Conservation (phyloP, 805 yeast species). For the Hanseniaspora jakobsenii region DNA sequence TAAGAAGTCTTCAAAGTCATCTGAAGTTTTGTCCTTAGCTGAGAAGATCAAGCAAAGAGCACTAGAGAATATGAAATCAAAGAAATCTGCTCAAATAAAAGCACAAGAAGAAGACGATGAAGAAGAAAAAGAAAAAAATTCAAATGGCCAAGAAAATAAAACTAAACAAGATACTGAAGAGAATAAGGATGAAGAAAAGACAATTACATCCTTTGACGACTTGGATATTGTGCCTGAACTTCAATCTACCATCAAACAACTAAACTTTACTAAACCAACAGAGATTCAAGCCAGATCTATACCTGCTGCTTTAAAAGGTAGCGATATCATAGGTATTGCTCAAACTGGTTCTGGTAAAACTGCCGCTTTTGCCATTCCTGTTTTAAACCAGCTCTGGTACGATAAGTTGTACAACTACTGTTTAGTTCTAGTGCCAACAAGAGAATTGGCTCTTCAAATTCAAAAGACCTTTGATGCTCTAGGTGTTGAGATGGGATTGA, state of each 20-base stretch:
- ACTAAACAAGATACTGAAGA: conserved; percentile 15
- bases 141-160: conserved; percentile 6
- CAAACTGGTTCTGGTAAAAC: conserved; percentile 98
- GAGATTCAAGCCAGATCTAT: conserved; percentile 88
- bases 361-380: conserved; percentile 95
- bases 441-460: conserved; percentile 78
- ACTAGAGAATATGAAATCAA: conserved; percentile 24
- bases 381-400: conserved; percentile 79
- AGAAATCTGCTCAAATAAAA: conserved; percentile 17
- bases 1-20: neutral
- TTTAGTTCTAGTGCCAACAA: conserved; percentile 73
- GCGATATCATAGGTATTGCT: conserved; percentile 90
- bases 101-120: conserved; percentile 18
- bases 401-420: conserved; percentile 82
- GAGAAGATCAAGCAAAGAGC: conserved; percentile 42
- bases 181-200: conserved; percentile 20
- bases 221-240: conserved; percentile 65
- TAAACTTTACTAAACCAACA: conserved; percentile 74
- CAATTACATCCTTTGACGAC: conserved; percentile 37
- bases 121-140: conserved; percentile 15
- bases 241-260: conserved; percentile 59
- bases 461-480: conserved; percentile 91
- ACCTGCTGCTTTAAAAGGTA: conserved; percentile 80
- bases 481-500: conserved; percentile 84
- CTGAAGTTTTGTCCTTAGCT: conserved; percentile 36